These are phyloP conservation scores for Fusarium mangiferae DNA, from an alignment of 2,329 filamentous ascomycete genomes.

Conservation along the genomic window DNA sequence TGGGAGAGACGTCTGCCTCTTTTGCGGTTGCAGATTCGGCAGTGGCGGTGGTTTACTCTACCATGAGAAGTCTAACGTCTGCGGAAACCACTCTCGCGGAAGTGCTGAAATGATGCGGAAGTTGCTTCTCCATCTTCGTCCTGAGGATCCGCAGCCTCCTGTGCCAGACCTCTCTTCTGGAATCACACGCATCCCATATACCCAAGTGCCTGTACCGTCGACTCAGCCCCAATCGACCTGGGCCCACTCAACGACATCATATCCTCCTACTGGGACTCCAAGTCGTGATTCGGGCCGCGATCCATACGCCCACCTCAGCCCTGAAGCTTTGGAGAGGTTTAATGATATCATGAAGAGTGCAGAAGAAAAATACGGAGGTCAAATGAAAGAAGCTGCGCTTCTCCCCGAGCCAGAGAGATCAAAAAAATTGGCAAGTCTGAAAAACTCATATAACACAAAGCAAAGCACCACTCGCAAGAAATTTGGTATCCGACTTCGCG, in stretches of 20 bases:
- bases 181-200: not conserved
- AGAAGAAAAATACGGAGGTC: constrained; percentile 51
- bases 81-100: constrained; percentile 52
- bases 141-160: not conserved
- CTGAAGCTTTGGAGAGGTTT: constrained; percentile 40
- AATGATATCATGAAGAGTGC: constrained; percentile 45
- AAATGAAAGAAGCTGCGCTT: constrained; percentile 55
- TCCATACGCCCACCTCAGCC: constrained; percentile 58
- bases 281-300: constrained; percentile 51
- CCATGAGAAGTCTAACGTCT: constrained; percentile 58
- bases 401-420: constrained; percentile 50
- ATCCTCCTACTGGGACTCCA: constrained; percentile 18
- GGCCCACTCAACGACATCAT: not conserved
- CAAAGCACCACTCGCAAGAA: constrained; percentile 67
- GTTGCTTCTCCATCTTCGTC: constrained; percentile 18
- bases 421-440: constrained; percentile 54
- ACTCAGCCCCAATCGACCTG: not conserved
- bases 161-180: not conserved
- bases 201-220: not conserved
- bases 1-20: constrained; percentile 53
- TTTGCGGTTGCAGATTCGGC: constrained; percentile 58
- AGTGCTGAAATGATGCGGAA: constrained; percentile 20
- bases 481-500: constrained; percentile 65
- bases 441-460: constrained; percentile 65
- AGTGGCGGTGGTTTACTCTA: constrained; percentile 56